A percentile compares a stretch with the other conserved stretches of the same genome.
These are phyloP conservation scores for Auriscalpium vulgare DNA, from an alignment of 768 basidiomycete genomes.

Conservation along the genomic window DNA sequence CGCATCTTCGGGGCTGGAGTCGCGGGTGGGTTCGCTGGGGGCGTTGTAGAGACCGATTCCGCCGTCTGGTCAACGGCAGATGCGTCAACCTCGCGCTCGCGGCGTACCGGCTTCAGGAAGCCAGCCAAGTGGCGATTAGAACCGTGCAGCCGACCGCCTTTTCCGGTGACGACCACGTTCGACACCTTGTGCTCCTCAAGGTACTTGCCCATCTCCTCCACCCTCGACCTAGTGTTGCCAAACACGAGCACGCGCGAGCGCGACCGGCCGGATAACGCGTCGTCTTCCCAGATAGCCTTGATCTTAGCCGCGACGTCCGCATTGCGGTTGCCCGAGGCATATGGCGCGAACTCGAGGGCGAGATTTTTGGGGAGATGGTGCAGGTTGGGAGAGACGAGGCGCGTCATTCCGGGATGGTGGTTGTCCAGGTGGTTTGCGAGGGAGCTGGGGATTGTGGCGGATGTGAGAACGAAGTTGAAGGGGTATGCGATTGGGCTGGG, in stretches of 20 bases:
- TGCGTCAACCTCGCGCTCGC: slow-evolving; percentile 26
- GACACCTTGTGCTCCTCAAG: slow-evolving; percentile 4
- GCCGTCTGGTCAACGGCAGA: slow-evolving; percentile 1
- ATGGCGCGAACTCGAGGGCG: slow-evolving; percentile 62
- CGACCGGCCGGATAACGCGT: slow-evolving; percentile 29
- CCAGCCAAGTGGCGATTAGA: slow-evolving; percentile 13
- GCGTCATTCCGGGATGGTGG: slow-evolving; percentile 53
- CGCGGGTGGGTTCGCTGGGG: slow-evolving; percentile 1
- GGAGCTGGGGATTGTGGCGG: slow-evolving; percentile 80
- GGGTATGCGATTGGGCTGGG: slow-evolving; percentile 44
- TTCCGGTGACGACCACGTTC: slow-evolving; percentile 8
- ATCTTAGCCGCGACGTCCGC: slow-evolving; percentile 75
- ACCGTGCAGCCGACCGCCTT: slow-evolving; percentile 3
- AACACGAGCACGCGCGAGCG: slow-evolving; percentile 75
- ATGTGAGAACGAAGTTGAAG: slow-evolving; percentile 74
- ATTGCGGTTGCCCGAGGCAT: slow-evolving; percentile 74
- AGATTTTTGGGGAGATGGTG: slow-evolving; percentile 72
- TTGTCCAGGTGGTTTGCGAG: slow-evolving; percentile 56
- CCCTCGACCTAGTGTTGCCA: slow-evolving; percentile 45
- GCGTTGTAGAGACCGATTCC: not conserved
- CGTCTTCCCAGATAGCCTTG: slow-evolving; percentile 66
- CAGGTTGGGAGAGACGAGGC: slow-evolving; percentile 73
- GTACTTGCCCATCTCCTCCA: slow-evolving; percentile 11
- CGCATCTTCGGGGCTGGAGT: slow-evolving; percentile 19
- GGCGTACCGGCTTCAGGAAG: slow-evolving; percentile 7